These are phyloP conservation scores for Candida glucosophila DNA, from an alignment of 1,139 yeast genomes.

Conservation along the genomic window DNA sequence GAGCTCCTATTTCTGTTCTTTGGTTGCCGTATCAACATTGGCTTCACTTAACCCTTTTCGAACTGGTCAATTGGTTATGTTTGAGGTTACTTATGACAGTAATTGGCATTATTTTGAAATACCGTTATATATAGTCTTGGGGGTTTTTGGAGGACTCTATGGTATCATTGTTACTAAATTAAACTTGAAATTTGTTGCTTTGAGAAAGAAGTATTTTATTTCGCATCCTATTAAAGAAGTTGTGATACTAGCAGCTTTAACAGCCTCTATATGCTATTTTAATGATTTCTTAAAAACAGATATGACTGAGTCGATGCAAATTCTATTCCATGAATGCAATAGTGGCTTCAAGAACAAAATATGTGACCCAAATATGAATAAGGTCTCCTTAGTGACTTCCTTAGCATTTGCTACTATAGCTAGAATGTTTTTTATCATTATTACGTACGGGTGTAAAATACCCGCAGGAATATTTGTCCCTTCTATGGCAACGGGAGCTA, in stretches of 20 bases:
- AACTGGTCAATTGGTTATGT: conserved; percentile 88
- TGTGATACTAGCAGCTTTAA: conserved; percentile 51
- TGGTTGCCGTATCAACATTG: conserved; percentile 77
- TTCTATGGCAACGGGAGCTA: conserved; percentile 93
- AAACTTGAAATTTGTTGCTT: conserved; percentile 71
- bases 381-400: conserved; percentile 31
- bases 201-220: conserved; percentile 62
- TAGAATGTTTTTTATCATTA: conserved; percentile 62
- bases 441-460: conserved; percentile 86
- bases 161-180: conserved; percentile 76
- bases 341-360: conserved; percentile 31
- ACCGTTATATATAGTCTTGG: conserved; percentile 70
- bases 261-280: conserved; percentile 75
- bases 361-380: conserved; percentile 39
- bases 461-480: conserved; percentile 98
- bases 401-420: conserved; percentile 65
- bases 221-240: conserved; percentile 65
- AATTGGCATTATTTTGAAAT: conserved; percentile 86
- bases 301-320: conserved; percentile 94
- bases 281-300: conserved; percentile 75
- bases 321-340: conserved; percentile 79
- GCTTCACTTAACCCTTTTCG: conserved; percentile 80
- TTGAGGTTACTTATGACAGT: conserved; percentile 77
- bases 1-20: conserved; percentile 86
- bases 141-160: conserved; percentile 85